A percentile compares a stretch with the other conserved stretches of the same genome.
These are phyloP conservation scores for cucumber (Cucumis sativus) DNA, from an alignment of 306 rosid genomes.

Conservation along the genomic window DNA sequence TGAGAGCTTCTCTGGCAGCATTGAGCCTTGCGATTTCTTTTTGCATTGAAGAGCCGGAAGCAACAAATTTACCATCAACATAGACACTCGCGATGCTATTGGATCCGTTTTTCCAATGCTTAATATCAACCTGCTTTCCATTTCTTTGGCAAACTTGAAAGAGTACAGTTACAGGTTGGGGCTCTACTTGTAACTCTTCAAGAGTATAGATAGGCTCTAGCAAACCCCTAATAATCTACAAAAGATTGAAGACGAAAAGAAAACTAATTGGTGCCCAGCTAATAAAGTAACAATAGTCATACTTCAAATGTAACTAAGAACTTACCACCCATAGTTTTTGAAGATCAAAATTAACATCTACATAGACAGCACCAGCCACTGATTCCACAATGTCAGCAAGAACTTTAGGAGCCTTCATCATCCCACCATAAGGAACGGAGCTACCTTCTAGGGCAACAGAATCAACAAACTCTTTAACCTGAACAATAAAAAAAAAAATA, in stretches of 20 bases:
- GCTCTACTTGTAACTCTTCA: slow-evolving; percentile 31
- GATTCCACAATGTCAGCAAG: slow-evolving; percentile 88
- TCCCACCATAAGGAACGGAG: slow-evolving; percentile 35
- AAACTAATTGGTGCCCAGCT: neutral
- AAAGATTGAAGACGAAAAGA: neutral
- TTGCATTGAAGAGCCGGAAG: slow-evolving; percentile 44
- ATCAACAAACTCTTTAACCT: slow-evolving; percentile 41
- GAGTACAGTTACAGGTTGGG: slow-evolving; percentile 56
- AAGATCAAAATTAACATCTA: slow-evolving; percentile 45
- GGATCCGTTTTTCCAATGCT: slow-evolving; percentile 19
- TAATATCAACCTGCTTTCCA: slow-evolving; percentile 41
- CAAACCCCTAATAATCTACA: slow-evolving; percentile 41
- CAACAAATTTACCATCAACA: slow-evolving; percentile 44
- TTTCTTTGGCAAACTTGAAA: slow-evolving; percentile 53
- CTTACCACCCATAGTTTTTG: slow-evolving; percentile 57
- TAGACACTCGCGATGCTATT: slow-evolving; percentile 29
- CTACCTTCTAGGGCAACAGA: slow-evolving; percentile 26
- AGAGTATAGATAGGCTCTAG: slow-evolving; percentile 63
- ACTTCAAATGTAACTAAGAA: neutral
- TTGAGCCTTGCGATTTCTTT: slow-evolving; percentile 49
- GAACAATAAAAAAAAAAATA: neutral
- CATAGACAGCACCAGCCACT: slow-evolving; percentile 52
- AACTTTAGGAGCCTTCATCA: slow-evolving; percentile 68
- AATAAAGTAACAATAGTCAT: neutral
- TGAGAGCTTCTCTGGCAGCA: slow-evolving; percentile 59